A percentile compares a stretch with the other conserved stretches of the same genome.
These are phyloP conservation scores for Prototheca stagnorum DNA, from an alignment of 163 green algal genomes.

Conservation along the genomic window DNA sequence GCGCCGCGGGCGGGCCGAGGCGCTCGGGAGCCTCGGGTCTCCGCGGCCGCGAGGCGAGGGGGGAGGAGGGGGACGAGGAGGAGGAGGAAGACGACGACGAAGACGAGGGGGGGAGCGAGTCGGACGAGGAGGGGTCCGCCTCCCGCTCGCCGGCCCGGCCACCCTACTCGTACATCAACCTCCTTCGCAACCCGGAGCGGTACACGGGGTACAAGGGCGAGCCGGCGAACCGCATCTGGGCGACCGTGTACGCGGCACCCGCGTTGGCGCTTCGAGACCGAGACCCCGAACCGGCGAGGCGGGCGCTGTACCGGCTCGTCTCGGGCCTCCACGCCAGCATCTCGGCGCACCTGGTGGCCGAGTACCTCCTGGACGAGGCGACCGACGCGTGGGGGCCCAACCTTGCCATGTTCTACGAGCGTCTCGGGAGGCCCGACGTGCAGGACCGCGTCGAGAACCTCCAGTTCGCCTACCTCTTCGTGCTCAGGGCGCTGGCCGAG, in stretches of 20 bases:
- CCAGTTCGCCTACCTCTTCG: constrained; percentile 91
- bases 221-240: constrained; percentile 77
- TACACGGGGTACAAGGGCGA: constrained; percentile 83
- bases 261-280: too few species aligned
- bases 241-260: constrained; percentile 75
- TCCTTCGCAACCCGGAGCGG: constrained; percentile 78
- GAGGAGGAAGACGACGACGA: too few species aligned
- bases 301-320: constrained; percentile 60
- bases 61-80: too few species aligned
- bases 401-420: constrained; percentile 46
- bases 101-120: constrained; percentile 3
- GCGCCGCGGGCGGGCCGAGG: too few species aligned
- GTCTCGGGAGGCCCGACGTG: constrained; percentile 39
- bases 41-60: too few species aligned
- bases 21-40: too few species aligned
- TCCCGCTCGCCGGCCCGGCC: too few species aligned
- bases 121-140: too few species aligned
- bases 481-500: constrained; percentile 47
- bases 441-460: constrained; percentile 67
- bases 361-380: constrained; percentile 71
- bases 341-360: constrained; percentile 55
- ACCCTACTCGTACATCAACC: constrained; percentile 91
- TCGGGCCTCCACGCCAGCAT: constrained; percentile 82
- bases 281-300: constrained; percentile 40
- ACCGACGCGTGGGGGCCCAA: constrained; percentile 57